Conservation (phyloP, 1,139 yeast species). For the Pichia terricola region DNA sequence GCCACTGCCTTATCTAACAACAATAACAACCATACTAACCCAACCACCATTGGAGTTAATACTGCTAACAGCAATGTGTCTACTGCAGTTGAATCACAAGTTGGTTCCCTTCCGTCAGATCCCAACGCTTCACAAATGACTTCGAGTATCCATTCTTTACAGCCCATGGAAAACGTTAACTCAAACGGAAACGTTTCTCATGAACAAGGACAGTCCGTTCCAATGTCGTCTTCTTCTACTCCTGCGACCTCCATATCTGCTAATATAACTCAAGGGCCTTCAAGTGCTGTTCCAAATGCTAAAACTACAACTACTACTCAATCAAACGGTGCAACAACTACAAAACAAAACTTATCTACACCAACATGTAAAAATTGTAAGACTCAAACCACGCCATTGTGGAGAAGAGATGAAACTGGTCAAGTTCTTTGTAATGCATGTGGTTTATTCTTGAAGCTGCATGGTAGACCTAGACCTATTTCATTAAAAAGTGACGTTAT, state of each 20-base stretch:
- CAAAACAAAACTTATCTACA: slow-evolving; percentile 39
- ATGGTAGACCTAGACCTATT: slow-evolving; percentile 88
- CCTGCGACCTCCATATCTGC: too few relatives aligned
- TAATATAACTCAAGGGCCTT: too few relatives aligned
- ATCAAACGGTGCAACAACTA: slow-evolving; percentile 31
- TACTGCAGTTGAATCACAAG: too few relatives aligned
- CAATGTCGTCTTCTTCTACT: too few relatives aligned
- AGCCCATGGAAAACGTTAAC: too few relatives aligned
- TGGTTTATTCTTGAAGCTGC: slow-evolving; percentile 82
- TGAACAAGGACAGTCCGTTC: too few relatives aligned
- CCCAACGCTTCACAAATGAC: too few relatives aligned
- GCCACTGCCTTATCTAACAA: background rate
- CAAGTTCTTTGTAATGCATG: slow-evolving; percentile 93
- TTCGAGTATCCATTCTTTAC: too few relatives aligned
- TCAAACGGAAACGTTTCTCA: too few relatives aligned
- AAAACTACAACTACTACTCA: slow-evolving; percentile 34
- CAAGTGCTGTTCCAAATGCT: slow-evolving; percentile 35
- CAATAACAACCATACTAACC: background rate
- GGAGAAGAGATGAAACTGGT: slow-evolving; percentile 93
- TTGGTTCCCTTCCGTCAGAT: too few relatives aligned
- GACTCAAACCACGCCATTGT: slow-evolving; percentile 86
- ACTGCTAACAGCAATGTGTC: too few relatives aligned
- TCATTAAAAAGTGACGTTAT: slow-evolving; percentile 86
- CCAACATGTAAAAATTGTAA: slow-evolving; percentile 86
- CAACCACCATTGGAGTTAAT: too few relatives aligned